Evolutionary conservation across 306 rosid species (phyloP), one percentile per base, ranked within the genome.

Genomic region (Datisca glomerata): DNA sequence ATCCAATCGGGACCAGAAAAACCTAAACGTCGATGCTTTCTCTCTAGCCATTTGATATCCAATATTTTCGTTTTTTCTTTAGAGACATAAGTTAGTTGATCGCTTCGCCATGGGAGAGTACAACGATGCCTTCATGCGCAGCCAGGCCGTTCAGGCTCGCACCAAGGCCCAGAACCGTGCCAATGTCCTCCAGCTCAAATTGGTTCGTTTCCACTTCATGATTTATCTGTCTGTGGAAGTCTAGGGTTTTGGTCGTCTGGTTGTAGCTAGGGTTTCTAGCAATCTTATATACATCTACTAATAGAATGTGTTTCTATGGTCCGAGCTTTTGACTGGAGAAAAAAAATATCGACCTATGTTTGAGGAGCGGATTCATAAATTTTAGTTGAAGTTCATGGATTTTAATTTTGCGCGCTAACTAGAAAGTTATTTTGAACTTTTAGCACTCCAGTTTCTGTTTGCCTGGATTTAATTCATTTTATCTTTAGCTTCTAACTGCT

Each of bases 61-160:
- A 27, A 25, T 22, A 45, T n/a, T 24, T 36, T 32, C 35, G 22
- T 24, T 9, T 44, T 27, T 12, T 14, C 20, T 10, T 24, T 11
- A 16, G n/a, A 33, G 46, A 53, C 55, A 45, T 54, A 31, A 11
- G 57, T 41, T 55, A 23, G 28, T 13, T 33, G 45, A 48, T 57
- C 48, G 46, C 51, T 43, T 55, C 74, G 51, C 79, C 70, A 89
- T 89, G 98, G 92, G 76, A 52, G 97, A 83, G 61, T 59, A 12
- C 58, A 71, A 71, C 60, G 98, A 89, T 50, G 73, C 98, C 19
- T 71, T 85, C 62, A 27, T 85, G 85, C 98, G 96, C 58, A 85
- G 73, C 82, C 96, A 76, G 51, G 96, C 98, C 62, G 96, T 85
- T 15, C 98, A 91, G 91, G 92, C 87, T 64, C 95, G 93, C 3